Percentiles rank a stretch among this genome's conserved stretches.
Evolutionary conservation across 1,139 yeast genomes (phyloP).

Genomic region (Kluyveromyces sp.): DNA sequence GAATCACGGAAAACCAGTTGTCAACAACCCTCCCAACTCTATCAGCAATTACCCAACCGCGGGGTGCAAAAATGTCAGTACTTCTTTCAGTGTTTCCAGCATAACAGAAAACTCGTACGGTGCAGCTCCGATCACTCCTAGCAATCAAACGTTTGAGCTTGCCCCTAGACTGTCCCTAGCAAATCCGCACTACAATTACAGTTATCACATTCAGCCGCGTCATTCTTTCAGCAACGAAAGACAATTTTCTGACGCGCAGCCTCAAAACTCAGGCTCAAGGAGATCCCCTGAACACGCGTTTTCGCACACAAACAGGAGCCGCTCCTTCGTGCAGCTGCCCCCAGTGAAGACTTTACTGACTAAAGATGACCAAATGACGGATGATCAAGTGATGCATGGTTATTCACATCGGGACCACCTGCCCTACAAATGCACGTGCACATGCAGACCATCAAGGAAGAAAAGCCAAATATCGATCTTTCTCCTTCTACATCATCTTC

Average conservation of each 20-base stretch:
- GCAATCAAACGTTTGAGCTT: neutral
- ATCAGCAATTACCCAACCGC: too few relatives aligned
- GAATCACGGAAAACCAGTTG: too few relatives aligned
- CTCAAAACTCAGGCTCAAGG: too few relatives aligned
- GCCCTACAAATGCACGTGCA: too few relatives aligned
- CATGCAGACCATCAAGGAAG: too few relatives aligned
- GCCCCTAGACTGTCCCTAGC: neutral
- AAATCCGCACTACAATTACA: neutral
- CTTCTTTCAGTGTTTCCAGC: neutral
- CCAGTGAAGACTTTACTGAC: neutral
- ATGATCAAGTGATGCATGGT: too few relatives aligned
- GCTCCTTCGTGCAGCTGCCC: neutral
- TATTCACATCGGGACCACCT: too few relatives aligned
- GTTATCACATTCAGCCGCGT: neutral
- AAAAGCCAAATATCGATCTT: too few relatives aligned
- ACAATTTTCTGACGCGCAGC: neutral
- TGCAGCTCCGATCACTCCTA: neutral
- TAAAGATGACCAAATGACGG: neutral
- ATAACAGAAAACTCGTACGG: neutral
- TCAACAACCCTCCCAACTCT: too few relatives aligned
- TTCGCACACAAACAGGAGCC: neutral
- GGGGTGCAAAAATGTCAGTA: too few relatives aligned
- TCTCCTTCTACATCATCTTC: too few relatives aligned
- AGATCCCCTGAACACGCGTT: too few relatives aligned
- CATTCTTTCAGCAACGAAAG: neutral